phyloP scores from a whole-genome alignment of 176 grass and related monocot species.

The Ensete glaucum region DNA sequence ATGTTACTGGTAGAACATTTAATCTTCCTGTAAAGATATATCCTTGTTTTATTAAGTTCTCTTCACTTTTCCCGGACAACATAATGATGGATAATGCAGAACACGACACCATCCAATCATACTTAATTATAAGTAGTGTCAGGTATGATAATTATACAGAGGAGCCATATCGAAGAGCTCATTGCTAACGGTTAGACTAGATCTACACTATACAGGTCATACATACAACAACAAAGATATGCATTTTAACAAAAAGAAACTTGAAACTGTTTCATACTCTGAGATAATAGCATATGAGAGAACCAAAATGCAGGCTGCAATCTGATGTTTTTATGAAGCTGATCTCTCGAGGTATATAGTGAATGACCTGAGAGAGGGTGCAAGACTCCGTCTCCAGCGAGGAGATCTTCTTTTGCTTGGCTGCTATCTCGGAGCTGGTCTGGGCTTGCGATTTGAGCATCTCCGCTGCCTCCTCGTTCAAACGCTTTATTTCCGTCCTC shows the following conservation, averaged over 20 bases:
- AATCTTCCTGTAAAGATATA: neutral
- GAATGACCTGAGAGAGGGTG: slow-evolving; percentile 55
- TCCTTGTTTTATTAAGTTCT: neutral
- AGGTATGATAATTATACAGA: neutral
- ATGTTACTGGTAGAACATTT: neutral
- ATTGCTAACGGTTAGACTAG: neutral
- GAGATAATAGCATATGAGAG: neutral
- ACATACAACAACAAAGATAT: neutral
- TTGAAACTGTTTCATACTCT: too few relatives aligned
- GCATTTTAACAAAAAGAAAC: too few relatives aligned
- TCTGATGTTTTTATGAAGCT: neutral
- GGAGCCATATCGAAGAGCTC: neutral
- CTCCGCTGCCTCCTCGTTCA: slow-evolving; percentile 31
- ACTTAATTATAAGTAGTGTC: neutral
- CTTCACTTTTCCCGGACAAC: neutral
- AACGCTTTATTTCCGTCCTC: slow-evolving; percentile 42
- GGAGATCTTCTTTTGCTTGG: slow-evolving; percentile 50
- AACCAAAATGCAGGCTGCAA: neutral
- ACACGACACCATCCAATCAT: neutral
- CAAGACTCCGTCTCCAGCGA: slow-evolving; percentile 44
- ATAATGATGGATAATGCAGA: neutral
- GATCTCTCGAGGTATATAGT: neutral
- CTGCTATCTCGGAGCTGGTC: slow-evolving; percentile 33
- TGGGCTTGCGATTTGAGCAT: slow-evolving; percentile 30
- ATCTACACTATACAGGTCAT: neutral